Conservation (phyloP, 202 grass and related monocot species). For the Carex arenaria region DNA sequence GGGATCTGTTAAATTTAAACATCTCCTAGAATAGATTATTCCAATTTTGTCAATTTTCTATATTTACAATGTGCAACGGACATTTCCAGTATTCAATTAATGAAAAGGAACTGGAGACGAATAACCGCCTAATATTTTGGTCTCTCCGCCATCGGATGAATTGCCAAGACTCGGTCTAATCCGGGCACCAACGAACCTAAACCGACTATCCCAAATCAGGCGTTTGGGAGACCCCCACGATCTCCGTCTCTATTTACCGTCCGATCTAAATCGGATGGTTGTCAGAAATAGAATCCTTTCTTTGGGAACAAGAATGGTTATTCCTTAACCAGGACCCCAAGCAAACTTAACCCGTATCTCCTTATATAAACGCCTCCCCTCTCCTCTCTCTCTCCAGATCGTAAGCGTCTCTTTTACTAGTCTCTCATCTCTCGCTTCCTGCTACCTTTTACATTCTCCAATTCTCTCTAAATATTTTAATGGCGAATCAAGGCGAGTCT, state of each 20-base stretch:
- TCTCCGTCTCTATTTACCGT: neutral
- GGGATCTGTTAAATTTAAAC: neutral
- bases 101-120: neutral
- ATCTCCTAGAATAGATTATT: neutral
- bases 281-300: neutral
- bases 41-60: neutral
- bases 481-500: slow-evolving; percentile 27
- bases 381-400: neutral
- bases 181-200: neutral
- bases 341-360: neutral
- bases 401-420: neutral
- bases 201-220: neutral
- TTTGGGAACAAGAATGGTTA: slow-evolving; percentile 34
- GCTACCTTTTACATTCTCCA: neutral
- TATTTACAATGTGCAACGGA: neutral
- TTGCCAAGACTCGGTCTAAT: neutral
- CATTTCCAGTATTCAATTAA: neutral
- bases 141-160: neutral
- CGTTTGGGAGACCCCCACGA: neutral
- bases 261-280: neutral
- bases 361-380: slow-evolving; percentile 5
- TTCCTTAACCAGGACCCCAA: slow-evolving; percentile 12
- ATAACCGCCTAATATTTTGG: neutral
- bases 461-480: neutral
- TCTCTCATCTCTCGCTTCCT: neutral